Evolutionary conservation across 257 asterid species (phyloP).

Genomic region (Solanum paucissectum): DNA sequence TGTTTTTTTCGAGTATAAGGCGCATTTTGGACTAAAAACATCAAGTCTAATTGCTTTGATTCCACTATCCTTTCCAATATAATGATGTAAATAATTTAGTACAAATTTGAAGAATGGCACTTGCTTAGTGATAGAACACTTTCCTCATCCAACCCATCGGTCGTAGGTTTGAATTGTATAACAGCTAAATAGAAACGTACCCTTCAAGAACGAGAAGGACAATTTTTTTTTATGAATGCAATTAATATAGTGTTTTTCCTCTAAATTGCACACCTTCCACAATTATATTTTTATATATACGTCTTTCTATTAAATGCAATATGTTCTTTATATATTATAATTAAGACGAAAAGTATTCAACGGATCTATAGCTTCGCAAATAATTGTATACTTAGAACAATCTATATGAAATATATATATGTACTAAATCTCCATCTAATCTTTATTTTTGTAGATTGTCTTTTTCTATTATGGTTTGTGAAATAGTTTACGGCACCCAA

Average conservation of each 20-base stretch:
- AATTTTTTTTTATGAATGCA: not conserved
- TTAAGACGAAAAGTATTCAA: not conserved
- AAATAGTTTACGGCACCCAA: not conserved
- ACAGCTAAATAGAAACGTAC: not conserved
- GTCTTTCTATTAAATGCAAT: not conserved
- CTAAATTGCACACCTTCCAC: not conserved
- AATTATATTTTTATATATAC: too few relatives aligned
- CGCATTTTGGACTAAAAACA: not conserved
- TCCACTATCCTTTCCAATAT: not conserved
- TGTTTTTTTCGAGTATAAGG: not conserved
- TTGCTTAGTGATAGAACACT: not conserved
- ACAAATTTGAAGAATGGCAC: not conserved
- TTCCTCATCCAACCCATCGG: not conserved
- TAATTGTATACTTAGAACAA: not conserved
- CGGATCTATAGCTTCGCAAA: not conserved
- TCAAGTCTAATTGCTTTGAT: not conserved
- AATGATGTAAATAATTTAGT: not conserved
- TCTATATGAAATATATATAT: not conserved
- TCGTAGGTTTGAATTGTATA: not conserved
- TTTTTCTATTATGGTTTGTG: not conserved
- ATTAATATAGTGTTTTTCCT: not conserved
- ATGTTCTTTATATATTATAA: not conserved
- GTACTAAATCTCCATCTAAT: not conserved
- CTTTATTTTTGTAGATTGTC: not conserved
- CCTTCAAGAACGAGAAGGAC: not conserved